phyloP scores from a whole-genome alignment of 1,284 basidiomycete genomes.

The Sporisorium scitamineum region DNA sequence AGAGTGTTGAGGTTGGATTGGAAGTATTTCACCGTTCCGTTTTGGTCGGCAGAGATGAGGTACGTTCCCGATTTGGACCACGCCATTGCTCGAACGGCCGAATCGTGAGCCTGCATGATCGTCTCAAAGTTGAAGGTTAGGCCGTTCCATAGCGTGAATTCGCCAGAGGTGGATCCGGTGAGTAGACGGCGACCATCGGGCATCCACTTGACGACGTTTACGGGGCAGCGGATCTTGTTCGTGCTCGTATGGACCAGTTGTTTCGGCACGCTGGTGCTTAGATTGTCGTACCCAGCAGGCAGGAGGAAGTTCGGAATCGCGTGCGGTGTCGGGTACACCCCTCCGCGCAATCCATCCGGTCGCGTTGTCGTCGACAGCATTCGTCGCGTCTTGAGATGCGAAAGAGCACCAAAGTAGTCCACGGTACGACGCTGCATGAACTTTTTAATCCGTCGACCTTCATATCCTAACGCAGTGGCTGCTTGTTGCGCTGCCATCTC shows the following conservation, averaged over 20 bases:
- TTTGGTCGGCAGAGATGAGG: conserved; percentile 91
- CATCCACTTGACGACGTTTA: conserved; percentile 95
- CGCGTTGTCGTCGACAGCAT: conserved; percentile 13
- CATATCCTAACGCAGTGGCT: conserved; percentile 64
- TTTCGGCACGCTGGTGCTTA: conserved; percentile 90
- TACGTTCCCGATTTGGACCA: conserved; percentile 92
- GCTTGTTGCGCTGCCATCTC: conserved; percentile 78
- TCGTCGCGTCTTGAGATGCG: conserved; percentile 75
- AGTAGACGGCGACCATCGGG: conserved; percentile 91
- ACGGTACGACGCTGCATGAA: conserved; percentile 92
- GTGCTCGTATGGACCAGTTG: conserved; percentile 98
- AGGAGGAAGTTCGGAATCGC: conserved; percentile 76
- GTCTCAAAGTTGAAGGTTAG: conserved; percentile 99
- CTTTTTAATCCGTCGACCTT: conserved; percentile 85
- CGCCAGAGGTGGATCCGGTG: conserved; percentile 94
- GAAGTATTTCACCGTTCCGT: conserved; percentile 96
- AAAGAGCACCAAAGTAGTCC: conserved; percentile 89
- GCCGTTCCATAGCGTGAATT: conserved; percentile 99
- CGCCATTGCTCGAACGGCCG: conserved; percentile 86
- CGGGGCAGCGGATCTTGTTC: conserved; percentile 97
- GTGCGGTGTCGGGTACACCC: conserved; percentile 55
- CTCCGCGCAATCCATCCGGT: conserved; percentile 16
- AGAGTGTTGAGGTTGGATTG: conserved; percentile 99
- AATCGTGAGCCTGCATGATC: conserved; percentile 96
- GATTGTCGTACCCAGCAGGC: conserved; percentile 87